Conservation (phyloP, 495 filamentous ascomycete species). For the Penicillium roqueforti region DNA sequence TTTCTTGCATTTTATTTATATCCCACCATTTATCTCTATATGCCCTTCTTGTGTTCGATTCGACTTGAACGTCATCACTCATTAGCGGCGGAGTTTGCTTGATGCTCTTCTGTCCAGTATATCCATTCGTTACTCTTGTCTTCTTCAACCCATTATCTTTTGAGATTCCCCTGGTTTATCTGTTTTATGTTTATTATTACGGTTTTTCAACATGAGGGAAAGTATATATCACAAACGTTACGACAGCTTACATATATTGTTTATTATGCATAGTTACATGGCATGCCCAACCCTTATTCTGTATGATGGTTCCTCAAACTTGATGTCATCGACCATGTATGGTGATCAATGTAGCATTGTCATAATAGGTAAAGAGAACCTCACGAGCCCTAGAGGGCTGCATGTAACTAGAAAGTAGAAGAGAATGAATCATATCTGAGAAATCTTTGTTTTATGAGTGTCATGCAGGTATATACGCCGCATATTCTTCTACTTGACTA, state of each 20-base stretch:
- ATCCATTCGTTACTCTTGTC: conserved; percentile 23
- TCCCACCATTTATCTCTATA: conserved; percentile 1
- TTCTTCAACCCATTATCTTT: conserved; percentile 13
- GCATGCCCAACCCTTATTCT: neutral
- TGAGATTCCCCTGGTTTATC: conserved; percentile 22
- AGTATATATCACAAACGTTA: conserved; percentile 21
- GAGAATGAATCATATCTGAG: neutral
- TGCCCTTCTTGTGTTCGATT: conserved; percentile 7
- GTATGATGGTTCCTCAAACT: neutral
- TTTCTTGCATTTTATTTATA: conserved; percentile 7
- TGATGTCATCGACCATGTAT: no score
- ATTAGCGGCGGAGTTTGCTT: conserved; percentile 35
- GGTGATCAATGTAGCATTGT: neutral
- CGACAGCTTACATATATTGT: conserved; percentile 2
- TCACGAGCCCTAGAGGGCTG: no score
- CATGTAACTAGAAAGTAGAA: neutral
- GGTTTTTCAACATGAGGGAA: conserved; percentile 22
- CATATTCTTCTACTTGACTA: neutral
- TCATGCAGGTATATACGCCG: neutral
- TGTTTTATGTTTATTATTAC: conserved; percentile 12
- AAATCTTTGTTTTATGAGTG: neutral
- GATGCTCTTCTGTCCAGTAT: conserved; percentile 22
- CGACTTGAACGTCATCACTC: conserved; percentile 9
- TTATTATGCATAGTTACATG: neutral
- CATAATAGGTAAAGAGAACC: neutral